phyloP scores from a whole-genome alignment of 495 filamentous ascomycete genomes.

The Neurospora cerealis region DNA sequence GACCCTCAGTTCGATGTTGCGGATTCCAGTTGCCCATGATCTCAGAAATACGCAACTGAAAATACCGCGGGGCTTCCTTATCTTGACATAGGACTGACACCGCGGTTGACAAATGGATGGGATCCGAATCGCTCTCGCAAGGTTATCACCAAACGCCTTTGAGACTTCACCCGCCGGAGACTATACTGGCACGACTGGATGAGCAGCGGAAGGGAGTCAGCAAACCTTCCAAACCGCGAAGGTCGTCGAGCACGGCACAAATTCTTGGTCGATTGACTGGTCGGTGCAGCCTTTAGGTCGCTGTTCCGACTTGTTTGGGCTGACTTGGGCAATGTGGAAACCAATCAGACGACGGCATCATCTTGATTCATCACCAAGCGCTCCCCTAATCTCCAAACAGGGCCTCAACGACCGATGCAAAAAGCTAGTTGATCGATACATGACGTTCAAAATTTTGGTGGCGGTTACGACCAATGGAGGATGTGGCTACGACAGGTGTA shows the following conservation, averaged over 20 bases:
- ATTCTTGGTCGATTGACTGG: neutral
- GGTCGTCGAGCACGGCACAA: neutral
- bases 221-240: slow-evolving; percentile 14
- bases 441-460: neutral
- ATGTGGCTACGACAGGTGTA: neutral
- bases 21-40: slow-evolving; percentile 53
- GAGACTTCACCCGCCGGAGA: slow-evolving; percentile 43
- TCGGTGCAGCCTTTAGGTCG: neutral
- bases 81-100: slow-evolving; percentile 48
- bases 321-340: neutral
- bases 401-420: neutral
- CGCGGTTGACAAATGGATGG: slow-evolving; percentile 27
- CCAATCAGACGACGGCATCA: neutral
- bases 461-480: neutral
- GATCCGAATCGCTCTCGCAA: slow-evolving; percentile 47
- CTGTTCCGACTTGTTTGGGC: neutral
- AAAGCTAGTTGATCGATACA: neutral
- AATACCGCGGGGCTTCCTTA: neutral
- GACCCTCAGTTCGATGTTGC: slow-evolving; percentile 44
- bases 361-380: neutral
- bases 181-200: slow-evolving; percentile 32
- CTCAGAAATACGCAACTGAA: slow-evolving; percentile 51
- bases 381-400: neutral
- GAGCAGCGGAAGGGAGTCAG: slow-evolving; percentile 49
- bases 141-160: slow-evolving; percentile 43